Conservation (phyloP, 75 land plant genomes). For the Ceratopteris richardii region DNA sequence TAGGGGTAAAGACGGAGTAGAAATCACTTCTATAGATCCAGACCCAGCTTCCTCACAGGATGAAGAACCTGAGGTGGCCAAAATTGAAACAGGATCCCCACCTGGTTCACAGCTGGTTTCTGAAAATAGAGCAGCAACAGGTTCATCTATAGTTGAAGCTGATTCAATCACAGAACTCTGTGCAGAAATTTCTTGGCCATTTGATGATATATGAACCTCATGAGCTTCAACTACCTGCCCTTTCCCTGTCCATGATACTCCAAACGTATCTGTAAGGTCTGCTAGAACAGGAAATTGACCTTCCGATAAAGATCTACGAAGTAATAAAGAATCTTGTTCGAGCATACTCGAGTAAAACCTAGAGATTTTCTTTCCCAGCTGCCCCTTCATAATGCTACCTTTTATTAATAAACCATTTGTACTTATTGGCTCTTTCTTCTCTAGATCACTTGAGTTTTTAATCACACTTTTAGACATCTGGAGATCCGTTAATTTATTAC, state of each 20-base stretch:
- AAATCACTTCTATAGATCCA: constrained; percentile 10
- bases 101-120: too few species aligned
- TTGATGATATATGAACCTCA: constrained; percentile 13
- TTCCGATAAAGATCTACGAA: constrained; percentile 43
- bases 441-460: too few species aligned
- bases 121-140: too few species aligned
- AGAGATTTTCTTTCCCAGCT: too few species aligned
- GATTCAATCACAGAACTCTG: constrained; percentile 10
- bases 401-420: too few species aligned
- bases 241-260: constrained; percentile 72
- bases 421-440: too few species aligned
- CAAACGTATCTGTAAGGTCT: constrained; percentile 52
- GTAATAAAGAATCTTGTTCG: constrained; percentile 24
- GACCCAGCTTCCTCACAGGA: constrained; percentile 1
- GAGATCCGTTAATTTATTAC: too few species aligned
- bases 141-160: not conserved
- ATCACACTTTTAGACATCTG: too few species aligned
- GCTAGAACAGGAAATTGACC: constrained; percentile 30
- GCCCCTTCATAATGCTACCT: too few species aligned
- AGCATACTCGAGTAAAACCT: not conserved
- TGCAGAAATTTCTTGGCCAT: constrained; percentile 16
- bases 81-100: constrained; percentile 9
- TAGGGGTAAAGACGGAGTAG: constrained; percentile 8
- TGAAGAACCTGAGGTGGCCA: not conserved
- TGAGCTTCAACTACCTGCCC: constrained; percentile 16